Evolutionary conservation across 768 basidiomycete genomes (phyloP).

Genomic region (Suillus alpinus): DNA sequence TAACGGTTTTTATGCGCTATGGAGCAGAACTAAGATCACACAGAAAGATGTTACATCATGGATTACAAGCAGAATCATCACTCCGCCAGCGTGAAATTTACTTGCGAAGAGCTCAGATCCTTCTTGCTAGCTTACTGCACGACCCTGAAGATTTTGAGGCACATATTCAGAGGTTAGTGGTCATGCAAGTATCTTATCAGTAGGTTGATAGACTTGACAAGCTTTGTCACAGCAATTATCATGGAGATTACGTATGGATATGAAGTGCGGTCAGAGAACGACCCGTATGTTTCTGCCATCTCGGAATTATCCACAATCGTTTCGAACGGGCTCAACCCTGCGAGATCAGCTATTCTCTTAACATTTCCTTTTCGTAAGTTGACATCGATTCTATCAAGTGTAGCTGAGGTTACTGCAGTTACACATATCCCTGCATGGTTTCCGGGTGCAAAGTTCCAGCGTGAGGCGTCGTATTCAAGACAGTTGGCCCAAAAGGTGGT

Average conservation of each 20-base stretch:
- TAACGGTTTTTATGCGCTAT: constrained; percentile 18
- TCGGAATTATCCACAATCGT: constrained; percentile 11
- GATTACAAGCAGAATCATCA: constrained; percentile 12
- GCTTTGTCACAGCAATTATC: constrained; percentile 19
- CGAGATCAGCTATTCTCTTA: constrained; percentile 13
- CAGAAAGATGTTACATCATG: constrained; percentile 15
- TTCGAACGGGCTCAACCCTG: constrained; percentile 11
- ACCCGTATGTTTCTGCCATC: constrained; percentile 15
- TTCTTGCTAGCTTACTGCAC: constrained; percentile 15
- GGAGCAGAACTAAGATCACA: constrained; percentile 17
- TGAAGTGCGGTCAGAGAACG: constrained; percentile 15
- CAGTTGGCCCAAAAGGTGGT: constrained; percentile 14
- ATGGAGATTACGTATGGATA: constrained; percentile 23
- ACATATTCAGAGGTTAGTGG: constrained; percentile 17
- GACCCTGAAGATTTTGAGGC: constrained; percentile 13
- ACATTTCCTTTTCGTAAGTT: constrained; percentile 21
- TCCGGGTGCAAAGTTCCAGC: constrained; percentile 12
- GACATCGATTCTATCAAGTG: neutral
- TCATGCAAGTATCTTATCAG: neutral
- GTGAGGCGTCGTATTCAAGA: constrained; percentile 8
- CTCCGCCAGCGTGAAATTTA: constrained; percentile 13
- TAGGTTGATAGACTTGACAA: constrained; percentile 1
- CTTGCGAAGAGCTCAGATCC: neutral
- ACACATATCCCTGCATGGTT: constrained; percentile 19
- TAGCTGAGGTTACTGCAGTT: constrained; percentile 8